Percentiles rank a stretch among this genome's conserved stretches.
Evolutionary conservation across 1,284 basidiomycete genomes (phyloP).

Genomic region (Paramarasmius palmivorus): DNA sequence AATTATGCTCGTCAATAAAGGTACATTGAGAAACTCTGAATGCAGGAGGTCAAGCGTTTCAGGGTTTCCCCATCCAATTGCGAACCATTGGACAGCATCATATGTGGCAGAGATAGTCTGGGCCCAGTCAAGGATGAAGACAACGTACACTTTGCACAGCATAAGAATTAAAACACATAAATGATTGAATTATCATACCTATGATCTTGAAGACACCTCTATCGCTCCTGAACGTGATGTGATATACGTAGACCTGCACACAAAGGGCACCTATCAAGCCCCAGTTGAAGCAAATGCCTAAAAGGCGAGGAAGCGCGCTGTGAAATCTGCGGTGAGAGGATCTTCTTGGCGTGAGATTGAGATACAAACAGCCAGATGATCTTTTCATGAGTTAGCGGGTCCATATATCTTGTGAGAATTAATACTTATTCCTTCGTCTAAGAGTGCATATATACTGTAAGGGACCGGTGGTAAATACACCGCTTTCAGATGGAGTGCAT

Average conservation of each 20-base stretch:
- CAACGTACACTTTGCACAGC: conserved; percentile 12
- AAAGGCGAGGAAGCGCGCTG: neutral
- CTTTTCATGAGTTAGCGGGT: no score
- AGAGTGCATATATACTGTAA: no score
- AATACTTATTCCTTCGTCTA: no score
- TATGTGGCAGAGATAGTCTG: conserved; percentile 14
- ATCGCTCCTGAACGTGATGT: conserved; percentile 24
- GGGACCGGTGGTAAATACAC: no score
- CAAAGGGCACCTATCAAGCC: conserved; percentile 14
- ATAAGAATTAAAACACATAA: no score
- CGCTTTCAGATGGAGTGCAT: no score
- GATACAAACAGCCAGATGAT: no score
- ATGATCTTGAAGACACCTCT: conserved; percentile 13
- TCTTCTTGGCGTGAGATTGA: no score
- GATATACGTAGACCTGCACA: conserved; percentile 23
- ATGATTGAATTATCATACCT: neutral
- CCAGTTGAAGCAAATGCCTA: neutral
- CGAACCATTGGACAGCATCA: conserved; percentile 16
- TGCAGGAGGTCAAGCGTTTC: neutral
- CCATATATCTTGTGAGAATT: no score
- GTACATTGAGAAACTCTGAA: neutral
- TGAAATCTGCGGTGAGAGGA: no score
- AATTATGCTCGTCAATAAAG: neutral
- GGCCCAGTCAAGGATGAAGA: conserved; percentile 17
- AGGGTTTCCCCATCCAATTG: conserved; percentile 5